These are phyloP conservation scores for Cladophialophora exuberans DNA, from an alignment of 2,329 filamentous ascomycete genomes.

Conservation along the genomic window DNA sequence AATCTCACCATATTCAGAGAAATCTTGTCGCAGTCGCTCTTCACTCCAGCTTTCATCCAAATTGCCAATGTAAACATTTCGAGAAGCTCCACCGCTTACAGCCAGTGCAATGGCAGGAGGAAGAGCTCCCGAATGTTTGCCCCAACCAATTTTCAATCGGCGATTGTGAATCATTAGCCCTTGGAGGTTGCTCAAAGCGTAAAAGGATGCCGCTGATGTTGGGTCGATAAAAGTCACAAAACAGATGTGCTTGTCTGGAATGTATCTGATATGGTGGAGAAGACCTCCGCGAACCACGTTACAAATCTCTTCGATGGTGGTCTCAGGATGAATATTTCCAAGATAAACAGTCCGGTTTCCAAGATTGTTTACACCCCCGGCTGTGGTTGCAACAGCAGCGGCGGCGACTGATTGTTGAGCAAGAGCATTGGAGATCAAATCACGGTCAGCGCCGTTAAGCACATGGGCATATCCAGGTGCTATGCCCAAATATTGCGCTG, in stretches of 20 bases:
- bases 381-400: slow-evolving; percentile 92
- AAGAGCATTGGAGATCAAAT: slow-evolving; percentile 92
- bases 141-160: slow-evolving; percentile 97
- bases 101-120: slow-evolving; percentile 94
- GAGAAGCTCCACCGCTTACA: slow-evolving; percentile 94
- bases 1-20: slow-evolving; percentile 96
- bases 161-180: slow-evolving; percentile 99
- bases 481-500: slow-evolving; percentile 95
- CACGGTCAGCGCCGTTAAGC: slow-evolving; percentile 91
- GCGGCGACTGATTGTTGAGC: slow-evolving; percentile 97
- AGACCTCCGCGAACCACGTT: slow-evolving; percentile 96
- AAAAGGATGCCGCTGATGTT: slow-evolving; percentile 96
- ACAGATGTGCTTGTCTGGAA: slow-evolving; percentile 99
- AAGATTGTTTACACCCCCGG: slow-evolving; percentile 94
- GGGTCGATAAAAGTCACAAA: slow-evolving; percentile 99
- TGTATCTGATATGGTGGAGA: slow-evolving; percentile 97
- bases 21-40: slow-evolving; percentile 92
- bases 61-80: slow-evolving; percentile 98
- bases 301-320: slow-evolving; percentile 98
- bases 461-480: slow-evolving; percentile 96
- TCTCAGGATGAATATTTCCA: slow-evolving; percentile 98
- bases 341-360: slow-evolving; percentile 98
- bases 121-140: slow-evolving; percentile 95
- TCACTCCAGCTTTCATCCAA: slow-evolving; percentile 97
- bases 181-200: slow-evolving; percentile 94